phyloP scores from a whole-genome alignment of 2,329 filamentous ascomycete genomes.

The Fusarium sp. region DNA sequence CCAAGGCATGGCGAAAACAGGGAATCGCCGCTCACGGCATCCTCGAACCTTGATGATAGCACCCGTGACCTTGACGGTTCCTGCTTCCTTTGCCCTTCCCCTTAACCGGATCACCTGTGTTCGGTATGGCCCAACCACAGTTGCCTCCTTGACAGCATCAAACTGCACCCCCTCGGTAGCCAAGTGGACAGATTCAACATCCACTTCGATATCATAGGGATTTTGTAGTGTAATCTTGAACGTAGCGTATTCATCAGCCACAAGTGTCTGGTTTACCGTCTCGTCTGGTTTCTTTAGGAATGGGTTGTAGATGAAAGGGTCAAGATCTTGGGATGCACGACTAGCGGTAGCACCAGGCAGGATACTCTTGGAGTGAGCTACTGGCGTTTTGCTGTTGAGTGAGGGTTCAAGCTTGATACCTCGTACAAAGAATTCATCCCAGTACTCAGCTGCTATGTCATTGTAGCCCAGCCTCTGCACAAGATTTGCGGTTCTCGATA shows the following conservation, averaged over 20 bases:
- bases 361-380: slow-evolving; percentile 71
- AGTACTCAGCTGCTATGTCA: slow-evolving; percentile 84
- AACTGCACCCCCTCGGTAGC: slow-evolving; percentile 80
- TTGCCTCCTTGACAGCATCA: slow-evolving; percentile 71
- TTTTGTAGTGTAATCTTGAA: slow-evolving; percentile 92
- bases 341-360: slow-evolving; percentile 63
- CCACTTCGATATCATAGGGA: slow-evolving; percentile 91
- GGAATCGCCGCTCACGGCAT: slow-evolving; percentile 85
- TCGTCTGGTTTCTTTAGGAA: slow-evolving; percentile 78
- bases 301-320: slow-evolving; percentile 96
- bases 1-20: slow-evolving; percentile 84
- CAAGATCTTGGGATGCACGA: slow-evolving; percentile 70
- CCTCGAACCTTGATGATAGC: slow-evolving; percentile 83
- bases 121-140: slow-evolving; percentile 82
- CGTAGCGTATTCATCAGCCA: slow-evolving; percentile 80
- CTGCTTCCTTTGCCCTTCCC: slow-evolving; percentile 74
- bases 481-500: slow-evolving; percentile 84
- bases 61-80: slow-evolving; percentile 79
- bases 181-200: slow-evolving; percentile 84
- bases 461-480: slow-evolving; percentile 78
- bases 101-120: slow-evolving; percentile 81
- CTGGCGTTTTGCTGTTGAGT: slow-evolving; percentile 69
- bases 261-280: slow-evolving; percentile 74
- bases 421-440: slow-evolving; percentile 94
- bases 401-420: slow-evolving; percentile 77